Evolutionary conservation across 2,329 filamentous ascomycete genomes (phyloP).

Genomic region (Paecilomyces sp.): DNA sequence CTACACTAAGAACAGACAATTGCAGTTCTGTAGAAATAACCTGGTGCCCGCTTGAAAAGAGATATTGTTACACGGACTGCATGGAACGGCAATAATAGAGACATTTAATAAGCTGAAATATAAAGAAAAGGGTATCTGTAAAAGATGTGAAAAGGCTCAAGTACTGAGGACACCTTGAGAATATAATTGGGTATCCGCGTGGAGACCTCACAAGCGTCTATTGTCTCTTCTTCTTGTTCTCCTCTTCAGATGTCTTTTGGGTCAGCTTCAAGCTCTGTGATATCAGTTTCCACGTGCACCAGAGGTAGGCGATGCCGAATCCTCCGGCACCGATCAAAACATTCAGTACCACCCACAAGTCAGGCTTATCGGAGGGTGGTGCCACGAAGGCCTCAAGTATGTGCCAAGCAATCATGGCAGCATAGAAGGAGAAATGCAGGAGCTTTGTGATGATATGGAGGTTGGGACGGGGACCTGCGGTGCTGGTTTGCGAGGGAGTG

Average conservation of each 20-base stretch:
- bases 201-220: slow-evolving; percentile 11
- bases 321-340: slow-evolving; percentile 78
- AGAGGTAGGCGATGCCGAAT: slow-evolving; percentile 81
- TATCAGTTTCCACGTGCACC: slow-evolving; percentile 68
- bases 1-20: not conserved
- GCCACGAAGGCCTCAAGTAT: slow-evolving; percentile 59
- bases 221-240: slow-evolving; percentile 27
- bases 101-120: not conserved
- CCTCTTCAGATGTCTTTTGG: slow-evolving; percentile 15
- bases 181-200: slow-evolving; percentile 1
- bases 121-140: not conserved
- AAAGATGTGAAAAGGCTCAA: not conserved
- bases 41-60: not conserved
- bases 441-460: slow-evolving; percentile 56
- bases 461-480: slow-evolving; percentile 15
- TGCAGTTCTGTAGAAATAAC: not conserved
- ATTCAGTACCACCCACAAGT: slow-evolving; percentile 91
- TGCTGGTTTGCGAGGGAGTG: slow-evolving; percentile 29
- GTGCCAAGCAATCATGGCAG: slow-evolving; percentile 76
- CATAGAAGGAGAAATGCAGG: slow-evolving; percentile 69
- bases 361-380: slow-evolving; percentile 72
- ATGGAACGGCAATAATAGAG: not conserved
- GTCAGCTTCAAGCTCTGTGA: slow-evolving; percentile 21
- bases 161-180: not conserved
- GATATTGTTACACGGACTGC: not conserved